phyloP scores from a whole-genome alignment of 192 early-diverging fungal genomes.

The Blastocladiella britannica region DNA sequence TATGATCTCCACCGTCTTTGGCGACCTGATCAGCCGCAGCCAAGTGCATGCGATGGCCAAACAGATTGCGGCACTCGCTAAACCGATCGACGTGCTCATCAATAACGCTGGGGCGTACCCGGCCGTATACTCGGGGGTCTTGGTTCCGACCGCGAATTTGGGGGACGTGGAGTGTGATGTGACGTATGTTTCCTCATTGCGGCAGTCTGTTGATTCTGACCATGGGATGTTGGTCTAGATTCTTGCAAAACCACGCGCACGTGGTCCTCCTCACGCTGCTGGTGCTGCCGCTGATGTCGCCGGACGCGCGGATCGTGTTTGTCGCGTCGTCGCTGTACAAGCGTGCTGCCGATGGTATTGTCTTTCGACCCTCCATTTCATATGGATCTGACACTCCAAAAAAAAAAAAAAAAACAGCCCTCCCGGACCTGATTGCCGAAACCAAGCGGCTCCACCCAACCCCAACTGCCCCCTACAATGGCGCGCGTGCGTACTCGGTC shows the following conservation, averaged over 20 bases:
- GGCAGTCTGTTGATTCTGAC: neutral
- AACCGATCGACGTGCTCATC: neutral
- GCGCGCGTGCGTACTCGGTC: constrained; percentile 13
- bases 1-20: neutral
- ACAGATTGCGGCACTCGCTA: neutral
- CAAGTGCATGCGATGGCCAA: neutral
- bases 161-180: neutral
- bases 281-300: neutral
- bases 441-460: constrained; percentile 7
- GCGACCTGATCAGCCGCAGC: neutral
- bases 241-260: neutral
- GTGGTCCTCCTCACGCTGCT: neutral
- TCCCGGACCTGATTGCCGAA: constrained; percentile 12
- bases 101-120: neutral
- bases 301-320: constrained; percentile 7
- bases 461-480: constrained; percentile 11
- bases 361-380: too few relatives aligned
- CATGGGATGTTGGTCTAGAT: neutral
- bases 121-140: neutral
- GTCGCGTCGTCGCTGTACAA: constrained; percentile 15
- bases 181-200: neutral
- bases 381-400: too few relatives aligned
- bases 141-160: neutral
- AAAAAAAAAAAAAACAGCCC: too few relatives aligned
- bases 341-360: constrained; percentile 8